Percentiles rank a stretch among this genome's conserved stretches.
Conservation (phyloP, 1,284 basidiomycete species). For the Cutaneotrichosporon curvatum region DNA sequence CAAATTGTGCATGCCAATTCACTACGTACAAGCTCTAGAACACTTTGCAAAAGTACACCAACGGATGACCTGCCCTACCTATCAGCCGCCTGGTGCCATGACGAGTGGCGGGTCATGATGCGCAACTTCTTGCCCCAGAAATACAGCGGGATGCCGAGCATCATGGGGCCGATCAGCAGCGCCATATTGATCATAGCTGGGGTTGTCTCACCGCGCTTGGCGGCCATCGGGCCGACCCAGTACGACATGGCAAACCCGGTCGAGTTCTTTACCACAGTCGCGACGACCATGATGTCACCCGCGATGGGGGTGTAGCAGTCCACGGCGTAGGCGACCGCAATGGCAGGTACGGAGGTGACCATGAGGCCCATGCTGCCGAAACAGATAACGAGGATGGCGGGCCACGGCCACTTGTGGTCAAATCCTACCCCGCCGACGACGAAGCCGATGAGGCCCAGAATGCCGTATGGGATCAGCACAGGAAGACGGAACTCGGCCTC, state of each 20-base stretch:
- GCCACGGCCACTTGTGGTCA: constrained; percentile 9
- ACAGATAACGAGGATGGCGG: constrained; percentile 4
- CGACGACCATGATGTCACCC: constrained; percentile 18
- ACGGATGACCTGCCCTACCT: too few relatives aligned
- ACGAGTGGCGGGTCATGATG: constrained; percentile 8
- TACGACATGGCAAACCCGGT: constrained; percentile 13
- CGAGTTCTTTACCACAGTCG: constrained; percentile 15
- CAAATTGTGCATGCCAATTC: too few relatives aligned
- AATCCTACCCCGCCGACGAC: constrained; percentile 11
- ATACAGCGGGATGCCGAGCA: constrained; percentile 14
- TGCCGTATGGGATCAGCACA: constrained; percentile 12
- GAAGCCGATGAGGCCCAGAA: constrained; percentile 1
- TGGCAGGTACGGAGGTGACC: constrained; percentile 8
- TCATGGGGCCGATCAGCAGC: constrained; percentile 5
- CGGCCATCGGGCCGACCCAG: constrained; percentile 9
- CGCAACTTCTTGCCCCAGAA: constrained; percentile 15
- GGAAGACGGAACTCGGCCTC: constrained; percentile 18
- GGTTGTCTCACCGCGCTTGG: constrained; percentile 4
- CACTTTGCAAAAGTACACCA: too few relatives aligned
- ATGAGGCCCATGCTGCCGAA: constrained; percentile 11
- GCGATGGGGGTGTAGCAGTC: constrained; percentile 17
- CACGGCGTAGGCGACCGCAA: constrained; percentile 14
- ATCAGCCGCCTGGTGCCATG: too few relatives aligned
- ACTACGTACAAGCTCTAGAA: too few relatives aligned
- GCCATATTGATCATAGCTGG: constrained; percentile 13